phyloP scores from a whole-genome alignment of 257 asterid species.

The Solanum commersonii region DNA sequence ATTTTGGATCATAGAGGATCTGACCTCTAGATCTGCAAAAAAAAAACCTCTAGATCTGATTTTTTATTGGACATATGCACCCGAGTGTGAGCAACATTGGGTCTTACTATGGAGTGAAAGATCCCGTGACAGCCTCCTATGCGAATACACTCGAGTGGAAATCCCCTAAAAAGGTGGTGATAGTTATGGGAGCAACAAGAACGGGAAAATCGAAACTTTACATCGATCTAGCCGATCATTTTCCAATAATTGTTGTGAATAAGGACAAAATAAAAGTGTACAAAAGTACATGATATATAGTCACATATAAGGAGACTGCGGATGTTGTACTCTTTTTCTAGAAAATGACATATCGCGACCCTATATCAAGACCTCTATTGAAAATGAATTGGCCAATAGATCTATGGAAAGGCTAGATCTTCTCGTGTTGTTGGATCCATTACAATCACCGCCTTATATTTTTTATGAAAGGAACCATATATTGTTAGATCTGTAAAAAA shows the following conservation, averaged over 20 bases:
- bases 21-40: not conserved
- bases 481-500: no score
- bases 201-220: not conserved
- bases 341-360: not conserved
- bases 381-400: not conserved
- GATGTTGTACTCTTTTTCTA: not conserved
- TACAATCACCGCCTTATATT: no score
- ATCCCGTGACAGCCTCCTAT: not conserved
- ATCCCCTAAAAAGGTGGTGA: not conserved
- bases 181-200: not conserved
- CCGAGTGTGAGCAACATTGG: not conserved
- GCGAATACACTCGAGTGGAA: not conserved
- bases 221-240: not conserved
- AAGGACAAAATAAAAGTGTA: not conserved
- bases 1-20: not conserved
- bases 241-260: no score
- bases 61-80: not conserved
- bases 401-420: no score
- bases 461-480: no score
- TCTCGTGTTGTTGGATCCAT: not conserved
- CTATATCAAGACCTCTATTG: not conserved
- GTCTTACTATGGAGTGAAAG: not conserved
- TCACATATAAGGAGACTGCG: no score
- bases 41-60: no score
- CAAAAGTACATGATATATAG: not conserved